These are phyloP conservation scores for Dioscorea dumetorum DNA, from an alignment of 106 monocot species.

Conservation along the genomic window DNA sequence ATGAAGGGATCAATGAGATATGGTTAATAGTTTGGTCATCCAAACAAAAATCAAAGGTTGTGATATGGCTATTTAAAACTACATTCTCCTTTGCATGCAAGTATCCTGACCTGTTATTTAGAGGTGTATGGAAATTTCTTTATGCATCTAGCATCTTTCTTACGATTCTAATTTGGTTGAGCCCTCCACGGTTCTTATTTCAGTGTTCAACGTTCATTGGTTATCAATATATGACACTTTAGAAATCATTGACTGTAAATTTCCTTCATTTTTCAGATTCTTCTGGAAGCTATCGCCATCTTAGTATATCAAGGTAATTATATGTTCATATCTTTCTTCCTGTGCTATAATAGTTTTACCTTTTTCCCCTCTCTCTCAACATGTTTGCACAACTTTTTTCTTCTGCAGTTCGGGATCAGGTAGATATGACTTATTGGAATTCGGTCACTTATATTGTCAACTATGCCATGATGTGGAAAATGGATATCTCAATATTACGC, in stretches of 20 bases:
- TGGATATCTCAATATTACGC: not conserved
- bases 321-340: not conserved
- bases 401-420: conserved; percentile 6
- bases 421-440: too few relatives aligned
- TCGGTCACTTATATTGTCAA: not conserved
- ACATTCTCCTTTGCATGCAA: too few relatives aligned
- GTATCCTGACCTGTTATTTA: too few relatives aligned
- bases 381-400: not conserved
- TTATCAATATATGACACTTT: too few relatives aligned
- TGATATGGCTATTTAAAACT: too few relatives aligned
- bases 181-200: too few relatives aligned
- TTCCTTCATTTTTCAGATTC: conserved; percentile 6
- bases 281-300: conserved; percentile 8
- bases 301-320: conserved; percentile 3
- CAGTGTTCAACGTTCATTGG: too few relatives aligned
- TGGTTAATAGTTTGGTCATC: not conserved
- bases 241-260: too few relatives aligned
- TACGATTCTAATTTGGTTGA: too few relatives aligned
- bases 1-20: not conserved
- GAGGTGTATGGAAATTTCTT: not conserved
- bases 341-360: not conserved
- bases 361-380: not conserved
- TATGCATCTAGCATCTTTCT: not conserved
- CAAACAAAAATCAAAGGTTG: not conserved
- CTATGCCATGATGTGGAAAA: not conserved